phyloP scores from a whole-genome alignment of 2,329 filamentous ascomycete genomes.

The Stemphylium lycopersici region DNA sequence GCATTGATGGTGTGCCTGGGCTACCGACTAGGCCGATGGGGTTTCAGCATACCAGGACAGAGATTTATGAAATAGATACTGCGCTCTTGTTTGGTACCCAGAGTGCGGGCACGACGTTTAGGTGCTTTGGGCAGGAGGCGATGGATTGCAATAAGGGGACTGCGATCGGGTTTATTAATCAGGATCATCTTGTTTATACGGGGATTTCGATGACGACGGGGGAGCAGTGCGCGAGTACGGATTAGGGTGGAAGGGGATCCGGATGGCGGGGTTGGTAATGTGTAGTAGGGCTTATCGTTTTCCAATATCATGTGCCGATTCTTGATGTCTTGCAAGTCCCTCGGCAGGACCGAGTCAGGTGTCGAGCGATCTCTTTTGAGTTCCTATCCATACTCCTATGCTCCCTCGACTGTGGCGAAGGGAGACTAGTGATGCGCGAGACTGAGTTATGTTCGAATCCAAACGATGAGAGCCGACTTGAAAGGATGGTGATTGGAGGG shows the following conservation, averaged over 20 bases:
- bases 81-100: slow-evolving; percentile 3
- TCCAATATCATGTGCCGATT: too few species aligned
- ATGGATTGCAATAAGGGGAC: slow-evolving; percentile 16
- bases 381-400: too few species aligned
- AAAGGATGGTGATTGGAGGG: too few species aligned
- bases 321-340: not conserved
- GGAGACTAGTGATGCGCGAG: too few species aligned
- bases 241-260: not conserved
- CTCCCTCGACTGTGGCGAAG: too few species aligned
- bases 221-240: slow-evolving; percentile 1
- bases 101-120: slow-evolving; percentile 12
- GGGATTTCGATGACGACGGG: slow-evolving; percentile 16
- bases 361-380: too few species aligned
- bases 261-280: not conserved
- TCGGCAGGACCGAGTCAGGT: too few species aligned
- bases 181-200: slow-evolving; percentile 21
- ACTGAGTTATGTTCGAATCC: too few species aligned
- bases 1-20: slow-evolving; percentile 68
- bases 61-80: slow-evolving; percentile 58
- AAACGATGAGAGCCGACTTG: too few species aligned
- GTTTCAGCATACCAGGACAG: slow-evolving; percentile 69
- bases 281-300: not conserved
- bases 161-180: slow-evolving; percentile 15
- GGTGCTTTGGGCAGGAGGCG: slow-evolving; percentile 26
- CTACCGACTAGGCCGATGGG: slow-evolving; percentile 65